Conservation (phyloP, 441 rosid species). For the Erodium texanum region DNA sequence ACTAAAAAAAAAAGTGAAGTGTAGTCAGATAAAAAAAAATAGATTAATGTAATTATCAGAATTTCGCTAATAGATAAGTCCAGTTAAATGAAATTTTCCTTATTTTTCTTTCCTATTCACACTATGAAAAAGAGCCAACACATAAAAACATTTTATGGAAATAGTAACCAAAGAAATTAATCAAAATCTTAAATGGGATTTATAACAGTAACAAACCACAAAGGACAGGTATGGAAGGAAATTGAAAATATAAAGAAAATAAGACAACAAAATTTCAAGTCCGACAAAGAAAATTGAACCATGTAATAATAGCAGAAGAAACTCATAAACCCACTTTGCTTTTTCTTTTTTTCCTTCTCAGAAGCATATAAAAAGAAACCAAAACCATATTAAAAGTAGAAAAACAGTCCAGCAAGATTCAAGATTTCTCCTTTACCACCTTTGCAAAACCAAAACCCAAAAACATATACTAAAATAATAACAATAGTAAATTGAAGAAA, state of each 20-base stretch:
- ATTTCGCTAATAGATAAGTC: not conserved
- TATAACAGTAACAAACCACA: too few species aligned
- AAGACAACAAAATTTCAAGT: too few species aligned
- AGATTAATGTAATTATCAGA: conserved; percentile 1
- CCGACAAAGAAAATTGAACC: not conserved
- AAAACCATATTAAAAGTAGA: not conserved
- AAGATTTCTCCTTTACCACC: not conserved
- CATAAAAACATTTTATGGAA: not conserved
- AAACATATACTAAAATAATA: not conserved
- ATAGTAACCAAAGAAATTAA: not conserved
- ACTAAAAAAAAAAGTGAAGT: too few species aligned
- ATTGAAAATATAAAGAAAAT: too few species aligned
- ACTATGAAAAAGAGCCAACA: not conserved
- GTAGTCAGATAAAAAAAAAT: too few species aligned
- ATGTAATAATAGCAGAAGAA: not conserved
- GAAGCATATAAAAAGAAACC: not conserved
- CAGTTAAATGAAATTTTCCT: not conserved
- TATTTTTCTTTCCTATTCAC: not conserved
- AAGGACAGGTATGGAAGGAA: too few species aligned
- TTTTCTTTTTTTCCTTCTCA: not conserved
- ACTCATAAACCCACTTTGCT: not conserved
- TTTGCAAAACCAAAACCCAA: not conserved
- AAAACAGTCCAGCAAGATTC: not conserved
- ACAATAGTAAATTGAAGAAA: not conserved
- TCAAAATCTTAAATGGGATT: not conserved